A percentile compares a stretch with the other conserved stretches of the same genome.
phyloP scores from a whole-genome alignment of 2,329 filamentous ascomycete genomes.

The Aspergillus novofumigatus region DNA sequence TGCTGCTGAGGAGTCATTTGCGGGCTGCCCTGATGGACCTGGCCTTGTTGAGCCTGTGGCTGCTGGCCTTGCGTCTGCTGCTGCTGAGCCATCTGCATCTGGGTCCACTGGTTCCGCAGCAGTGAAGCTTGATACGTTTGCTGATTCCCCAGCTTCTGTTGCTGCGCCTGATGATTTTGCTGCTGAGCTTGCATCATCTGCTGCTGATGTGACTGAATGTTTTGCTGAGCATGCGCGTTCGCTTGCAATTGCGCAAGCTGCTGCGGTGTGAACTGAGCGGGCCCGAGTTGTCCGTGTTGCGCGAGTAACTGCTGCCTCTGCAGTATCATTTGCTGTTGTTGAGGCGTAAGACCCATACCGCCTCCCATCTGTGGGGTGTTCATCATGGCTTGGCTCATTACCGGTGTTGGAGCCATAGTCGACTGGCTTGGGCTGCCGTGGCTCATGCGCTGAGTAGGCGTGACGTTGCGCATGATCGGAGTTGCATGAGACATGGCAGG shows the following conservation, averaged over 20 bases:
- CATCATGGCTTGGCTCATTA: slow-evolving; percentile 43
- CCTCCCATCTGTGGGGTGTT: slow-evolving; percentile 37
- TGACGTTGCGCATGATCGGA: slow-evolving; percentile 45
- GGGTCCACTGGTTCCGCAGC: slow-evolving; percentile 35
- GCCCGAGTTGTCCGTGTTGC: slow-evolving; percentile 33
- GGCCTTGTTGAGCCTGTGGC: slow-evolving; percentile 21
- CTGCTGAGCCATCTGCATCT: slow-evolving; percentile 37
- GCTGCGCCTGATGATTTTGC: slow-evolving; percentile 28
- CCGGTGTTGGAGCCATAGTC: slow-evolving; percentile 41
- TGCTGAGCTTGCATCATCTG: slow-evolving; percentile 37
- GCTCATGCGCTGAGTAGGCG: slow-evolving; percentile 44
- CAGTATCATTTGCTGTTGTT: slow-evolving; percentile 37
- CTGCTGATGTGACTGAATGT: slow-evolving; percentile 41
- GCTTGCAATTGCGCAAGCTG: slow-evolving; percentile 40
- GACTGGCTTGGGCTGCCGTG: slow-evolving; percentile 44
- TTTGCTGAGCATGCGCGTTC: slow-evolving; percentile 45
- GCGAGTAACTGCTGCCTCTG: slow-evolving; percentile 38
- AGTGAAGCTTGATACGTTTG: slow-evolving; percentile 37
- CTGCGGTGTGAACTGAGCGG: slow-evolving; percentile 37
- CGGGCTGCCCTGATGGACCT: slow-evolving; percentile 29
- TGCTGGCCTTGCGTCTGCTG: slow-evolving; percentile 23
- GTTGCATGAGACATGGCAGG: slow-evolving; percentile 46
- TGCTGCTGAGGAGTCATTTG: slow-evolving; percentile 34
- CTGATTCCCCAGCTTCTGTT: slow-evolving; percentile 25
- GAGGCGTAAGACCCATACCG: slow-evolving; percentile 35